phyloP scores from a whole-genome alignment of 108 stramenopile genomes.

The Cylindrotheca closterium region DNA sequence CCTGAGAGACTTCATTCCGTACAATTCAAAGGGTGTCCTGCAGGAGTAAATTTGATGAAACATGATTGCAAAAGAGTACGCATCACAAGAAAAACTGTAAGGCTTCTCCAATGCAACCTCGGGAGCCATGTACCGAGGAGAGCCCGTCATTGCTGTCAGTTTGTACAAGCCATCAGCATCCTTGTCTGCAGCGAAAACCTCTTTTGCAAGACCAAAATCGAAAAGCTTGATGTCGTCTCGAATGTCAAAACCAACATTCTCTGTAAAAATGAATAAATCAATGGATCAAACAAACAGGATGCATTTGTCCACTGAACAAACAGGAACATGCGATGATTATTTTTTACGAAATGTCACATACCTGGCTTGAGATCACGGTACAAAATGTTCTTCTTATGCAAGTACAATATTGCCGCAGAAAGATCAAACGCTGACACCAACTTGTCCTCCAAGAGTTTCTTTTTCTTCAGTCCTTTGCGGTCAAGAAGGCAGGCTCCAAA shows the following conservation, averaged over 20 bases:
- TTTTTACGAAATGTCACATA: constrained; percentile 25
- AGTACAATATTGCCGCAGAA: constrained; percentile 12
- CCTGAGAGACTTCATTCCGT: constrained; percentile 12
- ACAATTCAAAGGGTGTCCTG: neutral
- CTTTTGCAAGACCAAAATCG: neutral
- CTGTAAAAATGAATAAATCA: constrained; percentile 46
- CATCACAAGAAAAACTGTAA: neutral
- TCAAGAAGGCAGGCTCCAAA: neutral
- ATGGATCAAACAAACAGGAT: constrained; percentile 14
- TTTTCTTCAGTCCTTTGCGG: neutral
- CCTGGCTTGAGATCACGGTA: constrained; percentile 28
- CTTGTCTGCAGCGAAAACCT: neutral
- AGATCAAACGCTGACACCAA: constrained; percentile 4
- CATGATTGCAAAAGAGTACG: neutral
- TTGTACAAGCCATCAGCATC: neutral
- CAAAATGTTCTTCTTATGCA: constrained; percentile 16
- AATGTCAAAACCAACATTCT: constrained; percentile 69
- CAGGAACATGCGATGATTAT: neutral
- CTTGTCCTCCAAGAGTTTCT: neutral
- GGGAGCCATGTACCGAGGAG: too few relatives aligned
- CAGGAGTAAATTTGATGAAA: neutral
- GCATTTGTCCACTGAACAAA: constrained; percentile 6
- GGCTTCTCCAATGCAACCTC: constrained; percentile 41
- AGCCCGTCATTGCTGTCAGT: neutral
- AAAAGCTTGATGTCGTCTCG: neutral